Conservation (phyloP, 805 yeast species). For the Huiozyma sinensis region DNA sequence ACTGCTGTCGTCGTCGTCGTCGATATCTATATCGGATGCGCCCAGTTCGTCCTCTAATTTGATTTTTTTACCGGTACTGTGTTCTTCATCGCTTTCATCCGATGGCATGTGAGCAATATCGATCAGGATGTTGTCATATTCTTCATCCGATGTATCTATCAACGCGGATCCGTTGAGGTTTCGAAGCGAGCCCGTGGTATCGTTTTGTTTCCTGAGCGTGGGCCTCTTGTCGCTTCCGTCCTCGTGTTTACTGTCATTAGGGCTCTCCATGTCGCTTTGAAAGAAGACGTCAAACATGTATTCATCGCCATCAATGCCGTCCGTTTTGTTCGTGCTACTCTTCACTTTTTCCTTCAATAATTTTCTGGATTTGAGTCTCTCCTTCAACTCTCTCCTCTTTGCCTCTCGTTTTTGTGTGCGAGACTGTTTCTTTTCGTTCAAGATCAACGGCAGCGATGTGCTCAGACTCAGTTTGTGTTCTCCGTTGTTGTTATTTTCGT, state of each 20-base stretch:
- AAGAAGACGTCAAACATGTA: conserved; percentile 27
- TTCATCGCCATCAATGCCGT: conserved; percentile 29
- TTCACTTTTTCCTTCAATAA: conserved; percentile 12
- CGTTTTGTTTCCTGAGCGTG: neutral
- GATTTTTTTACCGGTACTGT: conserved; percentile 16
- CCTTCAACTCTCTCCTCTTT: conserved; percentile 21
- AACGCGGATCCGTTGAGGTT: conserved; percentile 15
- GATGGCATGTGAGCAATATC: conserved; percentile 28
- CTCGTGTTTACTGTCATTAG: conserved; percentile 2
- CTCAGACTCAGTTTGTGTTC: conserved; percentile 26
- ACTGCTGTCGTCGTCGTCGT: conserved; percentile 29
- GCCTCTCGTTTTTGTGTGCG: conserved; percentile 21
- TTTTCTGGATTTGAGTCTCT: conserved; percentile 22
- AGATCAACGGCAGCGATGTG: conserved; percentile 24
- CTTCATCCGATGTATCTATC: conserved; percentile 21
- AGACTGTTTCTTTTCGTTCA: conserved; percentile 22
- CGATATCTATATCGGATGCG: conserved; percentile 18
- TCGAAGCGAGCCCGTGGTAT: conserved; percentile 6
- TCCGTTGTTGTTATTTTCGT: conserved; percentile 7
- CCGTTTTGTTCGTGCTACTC: conserved; percentile 29
- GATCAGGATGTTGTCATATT: conserved; percentile 25
- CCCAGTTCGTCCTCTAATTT: conserved; percentile 28
- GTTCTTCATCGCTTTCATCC: conserved; percentile 24
- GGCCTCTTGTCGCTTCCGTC: neutral
- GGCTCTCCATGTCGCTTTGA: conserved; percentile 22